Base-by-base conservation (phyloP, 345 rosid genomes). In the Salix purpurea region DNA sequence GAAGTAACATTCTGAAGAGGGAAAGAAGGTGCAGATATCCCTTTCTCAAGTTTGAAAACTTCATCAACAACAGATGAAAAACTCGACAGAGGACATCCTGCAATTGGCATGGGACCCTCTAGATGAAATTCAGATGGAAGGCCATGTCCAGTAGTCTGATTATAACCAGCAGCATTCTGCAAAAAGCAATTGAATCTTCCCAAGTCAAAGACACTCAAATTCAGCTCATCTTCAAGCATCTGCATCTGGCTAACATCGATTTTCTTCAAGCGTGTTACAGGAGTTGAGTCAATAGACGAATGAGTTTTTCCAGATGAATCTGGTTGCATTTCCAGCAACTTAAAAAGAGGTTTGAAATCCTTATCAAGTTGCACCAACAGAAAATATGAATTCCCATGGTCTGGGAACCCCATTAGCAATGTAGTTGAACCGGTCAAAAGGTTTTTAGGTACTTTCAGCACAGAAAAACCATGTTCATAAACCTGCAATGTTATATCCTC, bases 401-500 rank as follows among this genome's bases (percentile, higher is more conserved):
- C 93, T 15, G 98, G 99, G 86, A 96, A 91, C 73, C 99, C 94
- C 94, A 94, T 82, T 79, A 95, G 79, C 87, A 96, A 84, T 79
- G 85, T 81, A 65, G 80, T 75, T 74, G 93, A 83, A 58, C 89
- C 89, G 81, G 80, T 90, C 30, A 73, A 79, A 75, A 96, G 87
- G 80, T 73, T 85, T 87, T 89, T 90, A 67, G 98, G 95, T 56
- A 88, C 80, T 88, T 94, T 92, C 77, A 83, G 82, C n/a, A 88
- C 76, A 71, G 93, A 87, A 85, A 82, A 87, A 78, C 96, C 89
- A 79, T 90, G 83, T 79, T 94, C 97, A 82, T 88, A 92, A 24
- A 91, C 98, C 99, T 96, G 89, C 85, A 86, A 85, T 76, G 52
- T 79, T 48, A 78, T 26, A 73, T 76, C 60, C 60, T 70, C 76